These are phyloP conservation scores for Cucurbita pepo DNA, from an alignment of 306 rosid species.

Conservation along the genomic window DNA sequence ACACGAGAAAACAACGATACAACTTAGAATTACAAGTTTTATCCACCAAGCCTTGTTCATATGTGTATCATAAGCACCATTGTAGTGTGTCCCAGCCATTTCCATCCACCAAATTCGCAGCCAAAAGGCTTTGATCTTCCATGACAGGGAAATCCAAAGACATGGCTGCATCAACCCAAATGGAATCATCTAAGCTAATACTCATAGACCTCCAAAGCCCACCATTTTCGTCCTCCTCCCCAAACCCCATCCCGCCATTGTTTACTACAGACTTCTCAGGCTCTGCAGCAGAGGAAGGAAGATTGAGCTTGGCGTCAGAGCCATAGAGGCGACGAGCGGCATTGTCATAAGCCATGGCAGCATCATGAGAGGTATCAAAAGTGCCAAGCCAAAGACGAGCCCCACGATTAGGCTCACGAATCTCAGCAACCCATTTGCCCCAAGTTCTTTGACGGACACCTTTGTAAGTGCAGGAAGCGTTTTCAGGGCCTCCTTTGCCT, in stretches of 20 bases:
- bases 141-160: constrained; percentile 39
- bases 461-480: constrained; percentile 65
- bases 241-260: neutral
- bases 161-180: constrained; percentile 68
- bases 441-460: constrained; percentile 92
- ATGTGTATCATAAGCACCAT: constrained; percentile 42
- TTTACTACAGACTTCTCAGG: neutral
- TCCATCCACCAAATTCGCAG: constrained; percentile 16
- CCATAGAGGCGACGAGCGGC: constrained; percentile 76
- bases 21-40: neutral
- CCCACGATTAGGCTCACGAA: constrained; percentile 87
- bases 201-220: constrained; percentile 28
- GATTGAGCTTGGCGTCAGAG: constrained; percentile 62
- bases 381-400: constrained; percentile 94
- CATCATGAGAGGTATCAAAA: constrained; percentile 55
- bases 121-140: constrained; percentile 11
- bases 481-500: constrained; percentile 90
- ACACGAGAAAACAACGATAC: too few species aligned
- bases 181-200: constrained; percentile 32
- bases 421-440: constrained; percentile 99
- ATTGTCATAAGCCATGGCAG: constrained; percentile 72
- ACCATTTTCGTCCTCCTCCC: constrained; percentile 5
- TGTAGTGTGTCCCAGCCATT: constrained; percentile 29
- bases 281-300: neutral
- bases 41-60: neutral